phyloP scores from a whole-genome alignment of 768 basidiomycete species.

The Mycena sanguinolenta region DNA sequence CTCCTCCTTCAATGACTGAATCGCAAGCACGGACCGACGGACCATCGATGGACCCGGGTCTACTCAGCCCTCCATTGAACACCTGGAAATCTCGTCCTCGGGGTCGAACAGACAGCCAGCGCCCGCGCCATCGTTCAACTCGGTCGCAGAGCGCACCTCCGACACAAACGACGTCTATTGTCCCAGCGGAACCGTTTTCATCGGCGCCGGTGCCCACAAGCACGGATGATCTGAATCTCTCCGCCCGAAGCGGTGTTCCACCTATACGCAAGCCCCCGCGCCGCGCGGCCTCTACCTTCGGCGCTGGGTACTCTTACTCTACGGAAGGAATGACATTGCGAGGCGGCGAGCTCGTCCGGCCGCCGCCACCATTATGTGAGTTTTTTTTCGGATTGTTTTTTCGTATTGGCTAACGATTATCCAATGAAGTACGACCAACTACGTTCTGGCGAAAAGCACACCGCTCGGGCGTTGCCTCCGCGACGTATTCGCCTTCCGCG shows the following conservation, averaged over 20 bases:
- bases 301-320: constrained; percentile 38
- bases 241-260: no score
- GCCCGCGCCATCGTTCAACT: constrained; percentile 56
- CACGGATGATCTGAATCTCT: constrained; percentile 40
- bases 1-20: constrained; percentile 24
- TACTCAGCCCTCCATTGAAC: constrained; percentile 64
- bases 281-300: constrained; percentile 26
- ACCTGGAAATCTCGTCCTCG: constrained; percentile 57
- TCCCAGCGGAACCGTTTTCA: constrained; percentile 3
- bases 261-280: no score
- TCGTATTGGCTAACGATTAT: constrained; percentile 6
- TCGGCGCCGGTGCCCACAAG: constrained; percentile 41
- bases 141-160: constrained; percentile 63
- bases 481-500: constrained; percentile 80
- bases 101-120: constrained; percentile 15
- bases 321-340: constrained; percentile 43
- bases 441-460: constrained; percentile 85
- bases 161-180: constrained; percentile 28
- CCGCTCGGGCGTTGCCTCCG: constrained; percentile 77
- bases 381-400: background rate
- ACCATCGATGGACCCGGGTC: constrained; percentile 45
- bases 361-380: constrained; percentile 77
- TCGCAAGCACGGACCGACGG: constrained; percentile 39
- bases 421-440: constrained; percentile 75
- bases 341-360: constrained; percentile 66